These are phyloP conservation scores for Lizonia empirigonia DNA, from an alignment of 2,329 filamentous ascomycete genomes.

Conservation along the genomic window DNA sequence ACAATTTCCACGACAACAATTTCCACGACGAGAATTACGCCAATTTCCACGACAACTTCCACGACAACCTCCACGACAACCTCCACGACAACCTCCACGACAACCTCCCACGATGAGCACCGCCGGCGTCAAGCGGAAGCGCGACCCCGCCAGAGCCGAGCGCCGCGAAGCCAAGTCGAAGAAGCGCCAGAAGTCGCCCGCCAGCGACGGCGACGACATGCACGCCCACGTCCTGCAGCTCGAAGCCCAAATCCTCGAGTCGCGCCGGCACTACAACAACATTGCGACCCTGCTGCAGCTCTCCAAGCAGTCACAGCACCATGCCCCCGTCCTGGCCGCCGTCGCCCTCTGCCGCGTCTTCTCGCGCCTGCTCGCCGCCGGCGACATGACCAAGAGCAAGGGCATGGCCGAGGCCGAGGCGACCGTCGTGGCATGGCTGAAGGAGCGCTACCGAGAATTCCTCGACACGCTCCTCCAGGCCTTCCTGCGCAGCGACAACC, in stretches of 20 bases:
- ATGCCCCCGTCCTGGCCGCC: slow-evolving; percentile 69
- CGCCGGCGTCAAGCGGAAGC: slow-evolving; percentile 53
- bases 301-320: slow-evolving; percentile 55
- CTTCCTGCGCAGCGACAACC: slow-evolving; percentile 65
- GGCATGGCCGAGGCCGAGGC: slow-evolving; percentile 73
- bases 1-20: not conserved
- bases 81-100: not conserved
- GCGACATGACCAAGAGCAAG: slow-evolving; percentile 69
- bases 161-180: slow-evolving; percentile 50
- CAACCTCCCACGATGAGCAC: slow-evolving; percentile 23
- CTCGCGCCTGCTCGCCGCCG: slow-evolving; percentile 76
- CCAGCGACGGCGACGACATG: slow-evolving; percentile 50
- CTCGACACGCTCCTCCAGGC: slow-evolving; percentile 62
- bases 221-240: slow-evolving; percentile 73
- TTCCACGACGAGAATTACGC: not conserved
- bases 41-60: not conserved
- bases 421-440: slow-evolving; percentile 79
- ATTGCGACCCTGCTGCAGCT: slow-evolving; percentile 74
- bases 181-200: slow-evolving; percentile 38
- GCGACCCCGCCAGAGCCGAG: slow-evolving; percentile 41
- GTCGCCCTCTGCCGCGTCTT: slow-evolving; percentile 88
- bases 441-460: slow-evolving; percentile 74
- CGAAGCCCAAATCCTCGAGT: slow-evolving; percentile 82
- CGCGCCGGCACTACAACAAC: slow-evolving; percentile 90
- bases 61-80: not conserved